Base-by-base conservation (phyloP, 2,329 filamentous ascomycete species). In the Botrytis galanthina region DNA sequence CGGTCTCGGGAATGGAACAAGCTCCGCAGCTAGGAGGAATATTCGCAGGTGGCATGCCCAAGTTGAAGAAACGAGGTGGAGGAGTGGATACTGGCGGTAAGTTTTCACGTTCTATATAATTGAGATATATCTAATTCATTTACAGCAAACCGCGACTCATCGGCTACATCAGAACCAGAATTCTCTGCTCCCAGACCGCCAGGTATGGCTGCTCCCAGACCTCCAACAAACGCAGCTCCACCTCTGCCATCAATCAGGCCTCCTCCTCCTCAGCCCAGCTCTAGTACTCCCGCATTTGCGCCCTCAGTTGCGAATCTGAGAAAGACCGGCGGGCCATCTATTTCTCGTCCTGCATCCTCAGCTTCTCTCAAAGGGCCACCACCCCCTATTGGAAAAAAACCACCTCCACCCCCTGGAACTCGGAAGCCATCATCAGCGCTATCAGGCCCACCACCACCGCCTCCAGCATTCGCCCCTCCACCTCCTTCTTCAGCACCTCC, bases 21-120 rank as follows among this genome's bases (percentile, higher is more conserved):
- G 89, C 93, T 66, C 94, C 94, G 18, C 95, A 98, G 81, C 83
- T 98, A 18, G 95, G 86, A 44, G 96, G 96, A 1, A 83, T 99
- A 39, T 97, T 99, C 80, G 94, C 93, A 1, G 95, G 94, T 51
- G 96, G 95, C 54, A 98, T 98, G 89, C 96, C 96, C 4, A 98
- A 98, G 84, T 82, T 99, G 80, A 93, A 93, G 82, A 98, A 97
- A 85, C 88, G 91, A 4, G 92, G 94, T 73, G 95, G 93, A 66
- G 92, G 92, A 57, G 86, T 95, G 74, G 88, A 94, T 82, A 95
- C 93, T 1, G 93, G 91, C 81, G 87, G 87, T 87, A 78, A 86
- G 70, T 60, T 37, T 61, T 29, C 18, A 39, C 29, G n/a, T 73
- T 73, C 14, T 60, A 66, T 59, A 10, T 46, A 64, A 59, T 20